Conservation (phyloP, 2,329 filamentous ascomycete genomes). For the Claviceps purpurea region DNA sequence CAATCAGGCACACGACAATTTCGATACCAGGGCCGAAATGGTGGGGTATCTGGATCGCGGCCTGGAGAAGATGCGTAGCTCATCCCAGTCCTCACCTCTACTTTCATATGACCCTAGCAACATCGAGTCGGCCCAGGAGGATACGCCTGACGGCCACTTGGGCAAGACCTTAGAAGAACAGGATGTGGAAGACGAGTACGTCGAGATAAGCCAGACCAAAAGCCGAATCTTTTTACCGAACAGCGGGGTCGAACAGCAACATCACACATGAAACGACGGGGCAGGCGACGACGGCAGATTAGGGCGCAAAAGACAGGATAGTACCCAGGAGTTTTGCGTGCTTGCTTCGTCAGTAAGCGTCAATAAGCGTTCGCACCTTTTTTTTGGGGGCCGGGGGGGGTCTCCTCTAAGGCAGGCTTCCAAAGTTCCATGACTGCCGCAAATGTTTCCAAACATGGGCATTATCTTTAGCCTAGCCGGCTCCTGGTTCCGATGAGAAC, state of each 20-base stretch:
- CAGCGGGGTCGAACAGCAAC: constrained; percentile 3
- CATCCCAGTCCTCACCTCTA: constrained; percentile 8
- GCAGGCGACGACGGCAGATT: constrained; percentile 14
- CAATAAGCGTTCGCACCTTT: too few species aligned
- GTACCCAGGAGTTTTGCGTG: neutral
- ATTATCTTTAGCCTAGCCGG: too few species aligned
- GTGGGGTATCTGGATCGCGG: constrained; percentile 35
- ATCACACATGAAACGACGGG: constrained; percentile 10
- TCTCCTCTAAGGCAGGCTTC: too few species aligned
- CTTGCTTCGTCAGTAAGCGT: neutral
- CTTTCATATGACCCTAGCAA: constrained; percentile 14
- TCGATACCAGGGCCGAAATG: constrained; percentile 32
- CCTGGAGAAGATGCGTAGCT: constrained; percentile 28
- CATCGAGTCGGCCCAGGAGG: constrained; percentile 16
- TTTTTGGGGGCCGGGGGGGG: too few species aligned
- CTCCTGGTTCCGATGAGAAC: too few species aligned
- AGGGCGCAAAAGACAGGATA: neutral
- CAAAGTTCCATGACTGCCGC: too few species aligned
- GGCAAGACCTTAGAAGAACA: constrained; percentile 13
- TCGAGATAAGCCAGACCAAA: constrained; percentile 19
- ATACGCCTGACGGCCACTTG: constrained; percentile 13
- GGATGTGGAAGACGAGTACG: constrained; percentile 21
- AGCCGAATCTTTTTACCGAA: constrained; percentile 2
- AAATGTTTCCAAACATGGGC: too few species aligned
- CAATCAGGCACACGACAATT: constrained; percentile 21